Evolutionary conservation across 2,329 filamentous ascomycete species (phyloP).

Genomic region (Lasiodiplodia gonubiensis): DNA sequence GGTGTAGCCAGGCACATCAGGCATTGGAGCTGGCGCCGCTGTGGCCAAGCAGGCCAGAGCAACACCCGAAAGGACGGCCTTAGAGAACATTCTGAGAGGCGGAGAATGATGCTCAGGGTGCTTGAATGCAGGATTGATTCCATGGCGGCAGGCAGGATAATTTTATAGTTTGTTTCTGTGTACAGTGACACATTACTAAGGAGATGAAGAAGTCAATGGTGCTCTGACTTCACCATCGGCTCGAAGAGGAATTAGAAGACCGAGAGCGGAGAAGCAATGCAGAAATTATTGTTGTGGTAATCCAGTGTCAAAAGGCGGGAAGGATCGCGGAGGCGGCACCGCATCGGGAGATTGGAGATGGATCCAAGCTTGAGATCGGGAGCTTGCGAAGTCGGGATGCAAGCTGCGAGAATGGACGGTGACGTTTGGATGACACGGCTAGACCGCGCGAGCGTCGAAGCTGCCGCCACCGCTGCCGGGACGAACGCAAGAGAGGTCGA

Average conservation of each 20-base stretch:
- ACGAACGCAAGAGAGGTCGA: not conserved
- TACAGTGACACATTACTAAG: slow-evolving; percentile 5
- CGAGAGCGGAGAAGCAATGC: not conserved
- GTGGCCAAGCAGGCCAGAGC: slow-evolving; percentile 42
- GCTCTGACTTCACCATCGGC: slow-evolving; percentile 25
- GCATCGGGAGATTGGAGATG: not conserved
- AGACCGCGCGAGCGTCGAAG: not conserved
- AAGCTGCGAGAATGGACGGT: not conserved
- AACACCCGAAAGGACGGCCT: slow-evolving; percentile 35
- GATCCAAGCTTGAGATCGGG: not conserved
- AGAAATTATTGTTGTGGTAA: not conserved
- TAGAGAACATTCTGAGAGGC: slow-evolving; percentile 45
- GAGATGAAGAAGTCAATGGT: not conserved
- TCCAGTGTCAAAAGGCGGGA: slow-evolving; percentile 1
- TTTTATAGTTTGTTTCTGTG: slow-evolving; percentile 8
- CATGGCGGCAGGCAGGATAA: not conserved
- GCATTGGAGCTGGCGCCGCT: slow-evolving; percentile 45
- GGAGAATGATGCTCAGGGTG: not conserved
- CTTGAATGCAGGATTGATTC: not conserved
- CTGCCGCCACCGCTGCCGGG: not conserved
- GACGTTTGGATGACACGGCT: slow-evolving; percentile 11
- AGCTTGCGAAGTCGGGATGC: not conserved
- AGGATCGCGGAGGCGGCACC: slow-evolving; percentile 8
- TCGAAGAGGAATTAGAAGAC: slow-evolving; percentile 8
- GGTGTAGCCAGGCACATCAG: slow-evolving; percentile 53